Evolutionary conservation across 352 stramenopile genomes (phyloP), one percentile per base, ranked within the genome.

Genomic region (Phytophthora syringae): DNA sequence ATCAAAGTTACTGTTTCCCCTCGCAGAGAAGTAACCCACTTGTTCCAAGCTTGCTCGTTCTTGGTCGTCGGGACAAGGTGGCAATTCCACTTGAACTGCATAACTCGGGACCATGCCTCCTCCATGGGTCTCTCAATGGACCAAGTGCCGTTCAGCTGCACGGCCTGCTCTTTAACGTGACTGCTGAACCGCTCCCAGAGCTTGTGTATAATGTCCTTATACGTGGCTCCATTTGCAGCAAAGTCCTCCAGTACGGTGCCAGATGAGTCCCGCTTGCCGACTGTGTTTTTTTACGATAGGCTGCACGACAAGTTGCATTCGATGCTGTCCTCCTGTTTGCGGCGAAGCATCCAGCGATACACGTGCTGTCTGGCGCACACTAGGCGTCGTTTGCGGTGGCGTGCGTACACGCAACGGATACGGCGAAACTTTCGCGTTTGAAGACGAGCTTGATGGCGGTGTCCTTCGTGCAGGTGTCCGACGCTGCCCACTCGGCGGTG

Each of bases 71-170:
- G 22, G 11, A 63, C 34, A 22, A 63, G 15, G 36, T 63, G 43
- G 7, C n/a, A 22, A 3, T 64, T 56, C 32, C 37, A 51, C 55
- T 56, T 56, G 34, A 64, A 51, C 20, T 64, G 44, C 55, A 56
- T 55, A 3, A 51, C 21, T 7, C 18, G 24, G 5, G 5, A 30
- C 55, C 43, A 63, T 13, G 5, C 45, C 20, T 7, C 32, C 24
- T 55, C 44, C 6, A 30, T 50, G 13, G 43, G 22, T 11, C 9
- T 5, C 49, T 54, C 44, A 25, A 50, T 63, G 4, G 21, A 55
- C 34, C 55, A 55, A 10, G 7, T 28, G 1, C 18, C 55, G 25
- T 55, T 45, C 11, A 50, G 7, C 32, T 55, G 48, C 32, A 24
- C 21, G 5, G 44, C 55, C 12, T 21, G 43, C 2, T 43, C 34